Base-by-base conservation (phyloP, 495 filamentous ascomycete genomes). In the Peziza echinospora region DNA sequence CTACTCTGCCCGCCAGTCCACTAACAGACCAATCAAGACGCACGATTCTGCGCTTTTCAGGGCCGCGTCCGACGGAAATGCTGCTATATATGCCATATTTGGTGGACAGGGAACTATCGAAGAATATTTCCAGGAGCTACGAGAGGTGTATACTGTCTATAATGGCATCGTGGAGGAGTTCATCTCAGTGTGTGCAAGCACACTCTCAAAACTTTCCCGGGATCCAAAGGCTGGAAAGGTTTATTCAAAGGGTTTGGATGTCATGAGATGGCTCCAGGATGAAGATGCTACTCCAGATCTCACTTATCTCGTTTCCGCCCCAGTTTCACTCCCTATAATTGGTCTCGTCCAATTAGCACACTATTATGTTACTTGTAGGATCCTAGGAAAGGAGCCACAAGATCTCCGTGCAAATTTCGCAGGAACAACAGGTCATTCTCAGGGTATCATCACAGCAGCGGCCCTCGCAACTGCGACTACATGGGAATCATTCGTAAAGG, bases 61-160 rank as follows among this genome's bases (percentile, higher is more conserved):
- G 17, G 85, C 85, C 19, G 85, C 83, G 3, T 76, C 73, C 3
- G 86, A 94, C 39, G 73, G 71, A 30, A 69, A 70, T 26, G 87
- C 84, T 5, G 74, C 67, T 47, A 68, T 96, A 37, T 96, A 92
- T 67, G 82, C 76, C 43, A 82, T 99, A 48, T 94, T 94, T 51
- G 91, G 91, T 41, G 91, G 91, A n/a, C 91, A 99, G 60, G 91
- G 91, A 46, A 99, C 96, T 62, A 94, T 96, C 49, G 85, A 96
- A 61, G 91, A 96, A 62, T 99, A 96, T 64, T 99, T 96, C 59
- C 86, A 94, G 47, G 91, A 99, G 64, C 72, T 99, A 34, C 76
- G 87, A 28, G 79, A 87, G 61, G 69, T 96, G 25, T 91, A 86
- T 67, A 73, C 70, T 41, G 91, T 84, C 11, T 99, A 99, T 62